Percentiles rank a stretch among this genome's conserved stretches.
These are phyloP conservation scores for Fraxinus cuspidata DNA, from an alignment of 257 asterid genomes.

Conservation along the genomic window DNA sequence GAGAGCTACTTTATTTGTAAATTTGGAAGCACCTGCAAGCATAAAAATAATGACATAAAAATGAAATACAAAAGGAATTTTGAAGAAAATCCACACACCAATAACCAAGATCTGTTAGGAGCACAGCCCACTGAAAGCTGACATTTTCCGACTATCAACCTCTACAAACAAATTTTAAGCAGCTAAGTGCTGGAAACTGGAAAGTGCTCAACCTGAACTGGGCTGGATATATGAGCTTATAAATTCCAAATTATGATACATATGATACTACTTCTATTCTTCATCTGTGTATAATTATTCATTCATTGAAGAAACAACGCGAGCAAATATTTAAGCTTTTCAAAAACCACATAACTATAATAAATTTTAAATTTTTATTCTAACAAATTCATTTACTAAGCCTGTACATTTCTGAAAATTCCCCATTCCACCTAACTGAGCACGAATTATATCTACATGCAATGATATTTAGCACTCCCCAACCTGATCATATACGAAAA, in stretches of 20 bases:
- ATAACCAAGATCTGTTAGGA: conserved; percentile 1
- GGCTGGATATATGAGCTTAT: not conserved
- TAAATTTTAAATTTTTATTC: not conserved
- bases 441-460: not conserved
- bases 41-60: conserved; percentile 9
- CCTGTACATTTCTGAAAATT: not conserved
- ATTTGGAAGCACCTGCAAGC: conserved; percentile 44
- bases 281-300: not conserved
- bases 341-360: not conserved
- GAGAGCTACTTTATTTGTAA: conserved; percentile 64
- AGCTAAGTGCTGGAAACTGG: not conserved
- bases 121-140: not conserved
- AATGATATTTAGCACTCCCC: not conserved
- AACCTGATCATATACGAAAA: not conserved
- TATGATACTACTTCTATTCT: not conserved
- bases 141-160: not conserved
- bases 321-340: not conserved
- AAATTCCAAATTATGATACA: not conserved
- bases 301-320: not conserved
- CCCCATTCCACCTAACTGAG: not conserved
- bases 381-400: not conserved
- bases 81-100: not conserved
- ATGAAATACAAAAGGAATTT: conserved; percentile 14
- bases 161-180: not conserved
- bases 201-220: not conserved